phyloP scores from a whole-genome alignment of 2,329 filamentous ascomycete genomes.

The Blastomyces parvus region DNA sequence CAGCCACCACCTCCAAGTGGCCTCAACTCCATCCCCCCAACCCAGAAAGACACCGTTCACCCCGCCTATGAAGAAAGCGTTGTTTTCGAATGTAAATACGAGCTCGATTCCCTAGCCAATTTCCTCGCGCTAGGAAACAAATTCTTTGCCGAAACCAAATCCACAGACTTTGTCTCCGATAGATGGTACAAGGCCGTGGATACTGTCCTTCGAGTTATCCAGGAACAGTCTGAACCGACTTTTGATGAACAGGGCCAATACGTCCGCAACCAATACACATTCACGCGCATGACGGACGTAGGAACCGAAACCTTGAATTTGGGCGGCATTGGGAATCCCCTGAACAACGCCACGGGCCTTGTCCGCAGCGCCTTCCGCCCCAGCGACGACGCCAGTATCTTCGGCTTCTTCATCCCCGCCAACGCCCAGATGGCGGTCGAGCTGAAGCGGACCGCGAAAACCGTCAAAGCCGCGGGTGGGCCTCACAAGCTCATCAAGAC shows the following conservation, averaged over 20 bases:
- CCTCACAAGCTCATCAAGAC: slow-evolving; percentile 43
- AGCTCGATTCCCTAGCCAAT: slow-evolving; percentile 87
- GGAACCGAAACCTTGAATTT: slow-evolving; percentile 88
- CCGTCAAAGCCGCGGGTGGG: slow-evolving; percentile 53
- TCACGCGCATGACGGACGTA: slow-evolving; percentile 66
- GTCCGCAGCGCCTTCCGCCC: slow-evolving; percentile 88
- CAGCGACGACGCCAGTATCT: slow-evolving; percentile 86
- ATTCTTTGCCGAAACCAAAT: slow-evolving; percentile 70
- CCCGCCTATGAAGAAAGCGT: slow-evolving; percentile 72
- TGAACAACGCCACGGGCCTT: slow-evolving; percentile 74
- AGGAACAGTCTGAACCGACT: slow-evolving; percentile 69
- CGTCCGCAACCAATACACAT: slow-evolving; percentile 70
- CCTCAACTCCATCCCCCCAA: slow-evolving; percentile 61
- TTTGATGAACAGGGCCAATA: slow-evolving; percentile 63
- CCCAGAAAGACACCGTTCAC: slow-evolving; percentile 75
- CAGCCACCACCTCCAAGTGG: slow-evolving; percentile 82
- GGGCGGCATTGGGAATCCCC: slow-evolving; percentile 76
- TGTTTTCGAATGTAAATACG: slow-evolving; percentile 98
- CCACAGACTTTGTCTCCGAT: slow-evolving; percentile 64
- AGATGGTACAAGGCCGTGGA: slow-evolving; percentile 73
- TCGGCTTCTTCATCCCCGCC: slow-evolving; percentile 89
- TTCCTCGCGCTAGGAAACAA: slow-evolving; percentile 81
- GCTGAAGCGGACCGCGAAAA: slow-evolving; percentile 60
- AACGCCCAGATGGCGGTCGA: slow-evolving; percentile 96
- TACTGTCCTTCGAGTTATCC: slow-evolving; percentile 61